Percentiles rank a stretch among this genome's conserved stretches.
These are phyloP conservation scores for Dillenia suffruticosa DNA, from an alignment of 164 flowering plant genomes.

Conservation along the genomic window DNA sequence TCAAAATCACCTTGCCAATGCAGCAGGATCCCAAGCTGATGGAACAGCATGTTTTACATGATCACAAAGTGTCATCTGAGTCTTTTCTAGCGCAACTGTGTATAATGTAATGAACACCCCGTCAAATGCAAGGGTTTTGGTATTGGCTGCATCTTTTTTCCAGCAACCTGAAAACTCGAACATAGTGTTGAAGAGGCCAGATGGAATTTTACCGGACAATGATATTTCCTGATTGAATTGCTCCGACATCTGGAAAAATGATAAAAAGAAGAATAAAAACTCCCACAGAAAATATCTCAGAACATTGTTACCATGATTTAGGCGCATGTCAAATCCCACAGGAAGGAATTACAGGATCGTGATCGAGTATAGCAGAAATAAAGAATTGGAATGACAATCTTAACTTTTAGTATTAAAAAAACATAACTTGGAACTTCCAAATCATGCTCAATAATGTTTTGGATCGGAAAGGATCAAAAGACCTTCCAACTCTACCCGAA, in stretches of 20 bases:
- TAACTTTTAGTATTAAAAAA: no score
- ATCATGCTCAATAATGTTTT: no score
- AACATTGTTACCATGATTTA: no score
- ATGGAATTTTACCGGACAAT: conserved; percentile 86
- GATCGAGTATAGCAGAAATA: no score
- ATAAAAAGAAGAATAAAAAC: conserved; percentile 2
- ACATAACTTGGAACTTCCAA: no score
- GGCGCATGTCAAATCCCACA: background rate
- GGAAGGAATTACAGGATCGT: no score
- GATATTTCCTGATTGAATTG: conserved; percentile 89
- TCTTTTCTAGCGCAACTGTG: conserved; percentile 74
- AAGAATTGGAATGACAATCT: no score
- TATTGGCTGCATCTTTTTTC: conserved; percentile 95
- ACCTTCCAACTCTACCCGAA: no score
- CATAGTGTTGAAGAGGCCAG: conserved; percentile 85
- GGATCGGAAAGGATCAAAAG: no score
- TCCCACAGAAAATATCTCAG: background rate
- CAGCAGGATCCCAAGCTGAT: conserved; percentile 93
- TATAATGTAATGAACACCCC: conserved; percentile 87
- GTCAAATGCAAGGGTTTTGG: conserved; percentile 91
- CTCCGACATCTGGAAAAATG: conserved; percentile 73
- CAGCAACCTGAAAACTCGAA: conserved; percentile 85
- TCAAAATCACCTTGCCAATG: conserved; percentile 68
- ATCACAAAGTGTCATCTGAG: conserved; percentile 74
- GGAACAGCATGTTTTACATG: conserved; percentile 91